Percentiles rank a stretch among this genome's conserved stretches.
Conservation (phyloP, 2,329 filamentous ascomycete species). For the Daldinia eschscholtzii region DNA sequence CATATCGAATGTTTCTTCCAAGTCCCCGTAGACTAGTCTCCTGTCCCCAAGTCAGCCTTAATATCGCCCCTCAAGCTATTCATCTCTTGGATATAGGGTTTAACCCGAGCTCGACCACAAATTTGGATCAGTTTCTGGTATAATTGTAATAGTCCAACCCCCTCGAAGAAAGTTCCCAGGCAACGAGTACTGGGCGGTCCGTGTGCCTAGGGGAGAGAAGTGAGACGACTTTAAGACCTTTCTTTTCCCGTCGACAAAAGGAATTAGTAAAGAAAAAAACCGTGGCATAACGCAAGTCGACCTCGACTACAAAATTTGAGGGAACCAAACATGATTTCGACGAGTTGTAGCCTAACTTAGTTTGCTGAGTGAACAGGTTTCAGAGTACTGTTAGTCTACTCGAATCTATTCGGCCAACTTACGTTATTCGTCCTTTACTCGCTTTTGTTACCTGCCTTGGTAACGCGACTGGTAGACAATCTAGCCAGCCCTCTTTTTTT, state of each 20-base stretch:
- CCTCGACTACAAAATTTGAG: conserved; percentile 40
- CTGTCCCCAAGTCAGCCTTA: conserved; percentile 8
- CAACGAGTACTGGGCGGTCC: conserved; percentile 17
- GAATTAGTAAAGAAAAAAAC: background rate
- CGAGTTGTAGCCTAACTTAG: conserved; percentile 53
- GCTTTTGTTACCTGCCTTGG: conserved; percentile 34
- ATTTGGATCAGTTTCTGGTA: background rate
- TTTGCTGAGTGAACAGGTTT: conserved; percentile 43
- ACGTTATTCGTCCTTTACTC: conserved; percentile 6
- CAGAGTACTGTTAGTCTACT: conserved; percentile 27
- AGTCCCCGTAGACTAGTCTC: conserved; percentile 11
- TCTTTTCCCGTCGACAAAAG: conserved; percentile 37
- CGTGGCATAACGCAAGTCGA: conserved; percentile 18
- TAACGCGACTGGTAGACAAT: conserved; percentile 43
- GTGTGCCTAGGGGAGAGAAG: conserved; percentile 17
- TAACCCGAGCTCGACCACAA: background rate
- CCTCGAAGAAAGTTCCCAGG: conserved; percentile 9
- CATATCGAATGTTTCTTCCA: conserved; percentile 17
- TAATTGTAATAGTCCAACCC: conserved; percentile 11
- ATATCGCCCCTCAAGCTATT: background rate
- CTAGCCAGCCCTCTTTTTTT: conserved; percentile 35
- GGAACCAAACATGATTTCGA: conserved; percentile 23
- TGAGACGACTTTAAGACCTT: conserved; percentile 20
- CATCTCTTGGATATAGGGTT: background rate
- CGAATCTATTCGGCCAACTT: conserved; percentile 23